Conservation (phyloP, 768 basidiomycete genomes). For the Boletellus sp. region DNA sequence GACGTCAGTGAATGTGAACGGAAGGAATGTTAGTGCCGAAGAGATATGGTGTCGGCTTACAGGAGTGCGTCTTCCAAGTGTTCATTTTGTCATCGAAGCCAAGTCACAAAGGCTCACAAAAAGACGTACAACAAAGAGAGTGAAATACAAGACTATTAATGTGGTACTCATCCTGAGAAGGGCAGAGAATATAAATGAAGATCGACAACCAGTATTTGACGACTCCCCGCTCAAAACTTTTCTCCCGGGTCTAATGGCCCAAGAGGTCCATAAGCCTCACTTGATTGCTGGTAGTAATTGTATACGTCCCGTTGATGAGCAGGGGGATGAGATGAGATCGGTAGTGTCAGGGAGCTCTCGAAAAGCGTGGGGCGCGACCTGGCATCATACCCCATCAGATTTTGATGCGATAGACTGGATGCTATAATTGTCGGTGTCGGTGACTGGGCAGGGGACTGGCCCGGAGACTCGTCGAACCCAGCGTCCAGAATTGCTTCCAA, state of each 20-base stretch:
- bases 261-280: slow-evolving; percentile 45
- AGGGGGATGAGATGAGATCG: slow-evolving; percentile 34
- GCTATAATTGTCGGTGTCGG: slow-evolving; percentile 37
- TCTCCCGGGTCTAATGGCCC: slow-evolving; percentile 61
- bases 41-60: too few relatives aligned
- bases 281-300: slow-evolving; percentile 36
- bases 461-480: slow-evolving; percentile 72
- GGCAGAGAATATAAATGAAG: slow-evolving; percentile 13
- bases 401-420: slow-evolving; percentile 35
- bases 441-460: slow-evolving; percentile 43
- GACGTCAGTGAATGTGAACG: too few relatives aligned
- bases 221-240: slow-evolving; percentile 40
- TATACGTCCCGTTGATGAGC: slow-evolving; percentile 28
- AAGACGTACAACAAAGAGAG: background rate
- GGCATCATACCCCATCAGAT: slow-evolving; percentile 48
- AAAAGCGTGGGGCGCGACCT: slow-evolving; percentile 47
- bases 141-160: slow-evolving; percentile 1
- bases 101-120: slow-evolving; percentile 1
- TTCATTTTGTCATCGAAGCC: slow-evolving; percentile 1
- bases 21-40: too few relatives aligned
- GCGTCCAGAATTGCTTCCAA: slow-evolving; percentile 89
- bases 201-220: slow-evolving; percentile 27
- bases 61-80: background rate
- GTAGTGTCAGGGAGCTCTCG: slow-evolving; percentile 19
- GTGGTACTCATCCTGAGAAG: background rate